Evolutionary conservation across 2,329 filamentous ascomycete species (phyloP).

Genomic region (Sporothrix schenckii): DNA sequence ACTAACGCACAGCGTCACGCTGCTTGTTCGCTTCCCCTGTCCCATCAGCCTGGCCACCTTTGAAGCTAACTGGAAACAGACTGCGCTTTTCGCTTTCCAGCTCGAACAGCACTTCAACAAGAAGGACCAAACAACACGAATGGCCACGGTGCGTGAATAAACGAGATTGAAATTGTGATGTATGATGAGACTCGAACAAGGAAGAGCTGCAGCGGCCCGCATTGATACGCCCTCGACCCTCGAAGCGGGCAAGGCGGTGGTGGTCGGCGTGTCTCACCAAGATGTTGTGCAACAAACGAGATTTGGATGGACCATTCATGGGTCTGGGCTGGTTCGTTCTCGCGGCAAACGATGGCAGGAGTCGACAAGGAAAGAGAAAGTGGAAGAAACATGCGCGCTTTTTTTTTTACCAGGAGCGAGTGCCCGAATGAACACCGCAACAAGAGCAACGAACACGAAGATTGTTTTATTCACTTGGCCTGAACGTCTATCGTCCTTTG

Average conservation of each 20-base stretch:
- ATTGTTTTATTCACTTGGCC: too few species aligned
- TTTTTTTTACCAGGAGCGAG: neutral
- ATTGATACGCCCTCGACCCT: neutral
- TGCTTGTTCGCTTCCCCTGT: neutral
- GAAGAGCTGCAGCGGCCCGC: neutral
- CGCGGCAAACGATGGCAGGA: neutral
- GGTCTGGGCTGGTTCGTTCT: neutral
- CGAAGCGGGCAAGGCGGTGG: slow-evolving; percentile 1
- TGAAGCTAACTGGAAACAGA: neutral
- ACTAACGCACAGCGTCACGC: neutral
- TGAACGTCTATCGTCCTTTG: neutral
- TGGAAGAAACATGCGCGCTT: neutral
- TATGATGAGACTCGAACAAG: neutral
- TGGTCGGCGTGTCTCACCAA: neutral
- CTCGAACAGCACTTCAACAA: neutral
- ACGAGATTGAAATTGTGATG: neutral
- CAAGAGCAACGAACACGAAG: neutral
- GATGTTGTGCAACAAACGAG: slow-evolving; percentile 13
- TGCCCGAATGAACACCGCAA: neutral
- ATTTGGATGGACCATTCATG: neutral
- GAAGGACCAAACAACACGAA: neutral
- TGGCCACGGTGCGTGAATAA: neutral
- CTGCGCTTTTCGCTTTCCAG: neutral
- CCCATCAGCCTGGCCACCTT: neutral
- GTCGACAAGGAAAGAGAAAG: neutral